phyloP scores from a whole-genome alignment of 129 eudicot species.

The carrot (Daucus carota) region DH1_v3.0 NC_030383.2:10841001-10841500 shows the following conservation, averaged over 20 bases:
- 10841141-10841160: not conserved
- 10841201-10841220: not conserved
- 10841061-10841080: slow-evolving; percentile 1
- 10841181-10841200: not conserved
- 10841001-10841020: too few species aligned
- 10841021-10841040: too few species aligned
- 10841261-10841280: not conserved
- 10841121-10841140: not conserved
- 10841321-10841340: not conserved
- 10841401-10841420: too few species aligned
- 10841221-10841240: not conserved
- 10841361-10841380: too few species aligned
- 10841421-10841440: too few species aligned
- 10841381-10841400: too few species aligned
- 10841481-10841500: too few species aligned
- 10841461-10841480: too few species aligned
- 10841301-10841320: not conserved
- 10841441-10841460: too few species aligned
- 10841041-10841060: too few species aligned
- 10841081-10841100: not conserved
- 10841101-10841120: not conserved
- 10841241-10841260: not conserved
- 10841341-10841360: not conserved
- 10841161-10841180: not conserved
- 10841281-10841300: not conserved